Base-by-base conservation (phyloP, 2,329 filamentous ascomycete genomes). In the Phialophora chinensis region DNA sequence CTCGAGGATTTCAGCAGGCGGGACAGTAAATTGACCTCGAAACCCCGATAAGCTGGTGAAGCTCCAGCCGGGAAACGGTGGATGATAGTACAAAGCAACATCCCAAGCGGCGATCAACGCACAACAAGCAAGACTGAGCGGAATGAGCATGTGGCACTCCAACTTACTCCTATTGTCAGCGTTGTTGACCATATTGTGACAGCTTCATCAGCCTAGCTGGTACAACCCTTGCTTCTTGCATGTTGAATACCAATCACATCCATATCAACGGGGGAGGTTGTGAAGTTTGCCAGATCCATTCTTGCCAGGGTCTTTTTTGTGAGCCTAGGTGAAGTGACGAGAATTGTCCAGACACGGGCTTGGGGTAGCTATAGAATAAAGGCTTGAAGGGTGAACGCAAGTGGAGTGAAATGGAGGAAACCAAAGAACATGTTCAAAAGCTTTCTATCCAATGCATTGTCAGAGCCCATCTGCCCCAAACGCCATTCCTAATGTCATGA, bases 381-480 rank as follows among this genome's bases (percentile, higher is more conserved):
- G 47, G 23, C 14, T 14, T 27, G 20, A 44, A 54, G 25, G 31
- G 49, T 38, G 8, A 35, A 29, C 11, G 23, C 29, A 33, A 20
- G 29, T 17, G 33, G 33, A 4, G 44, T 7, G 33, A 14, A 20
- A 44, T 23, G 47, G 33, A 35, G 44, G 44, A 54, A 54, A 38
- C 50, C 27, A n/a, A n/a, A 17, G 50, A 10, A 42, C 20, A 38
- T 53, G 11, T 54, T 53, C 12, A 44, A 61, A 38, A 50, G 38
- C 38, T 38, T 61, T 54, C 59, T 61, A 42, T 61, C 29, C 33
- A 61, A 42, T 50, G 44, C 44, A 20, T 27, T 52, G n/a, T 29
- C 25, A 20, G 7, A 49, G 44, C 31, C 57, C 57, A 25, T 52
- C 17, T 25, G 38, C 27, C 29, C 59, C 49, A 38, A 54, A 53